Conservation (phyloP, 345 rosid genomes). For the Noccaea caerulescens region DNA sequence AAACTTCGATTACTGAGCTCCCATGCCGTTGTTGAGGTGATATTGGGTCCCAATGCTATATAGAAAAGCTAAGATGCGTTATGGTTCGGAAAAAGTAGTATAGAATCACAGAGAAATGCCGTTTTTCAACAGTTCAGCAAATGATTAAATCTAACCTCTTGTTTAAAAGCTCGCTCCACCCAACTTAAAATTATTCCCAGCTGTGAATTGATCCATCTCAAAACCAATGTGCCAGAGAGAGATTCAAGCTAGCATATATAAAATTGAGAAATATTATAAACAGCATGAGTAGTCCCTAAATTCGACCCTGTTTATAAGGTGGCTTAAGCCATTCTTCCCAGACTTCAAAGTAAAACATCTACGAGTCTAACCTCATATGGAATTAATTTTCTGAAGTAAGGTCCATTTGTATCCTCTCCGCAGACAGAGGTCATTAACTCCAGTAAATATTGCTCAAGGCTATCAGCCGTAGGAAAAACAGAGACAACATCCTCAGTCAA, state of each 20-base stretch:
- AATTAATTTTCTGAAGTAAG: constrained; percentile 65
- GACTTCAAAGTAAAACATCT: constrained; percentile 19
- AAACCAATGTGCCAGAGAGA: constrained; percentile 85
- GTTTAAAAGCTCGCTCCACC: constrained; percentile 95
- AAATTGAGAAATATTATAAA: constrained; percentile 22
- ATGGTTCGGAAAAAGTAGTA: not conserved
- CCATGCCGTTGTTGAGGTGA: constrained; percentile 97
- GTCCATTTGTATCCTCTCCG: constrained; percentile 65
- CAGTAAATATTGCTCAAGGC: constrained; percentile 83
- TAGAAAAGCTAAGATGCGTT: constrained; percentile 23
- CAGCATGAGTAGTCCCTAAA: constrained; percentile 19
- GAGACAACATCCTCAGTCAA: constrained; percentile 90
- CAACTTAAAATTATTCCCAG: constrained; percentile 85
- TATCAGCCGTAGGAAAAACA: constrained; percentile 90
- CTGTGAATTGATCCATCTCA: constrained; percentile 97
- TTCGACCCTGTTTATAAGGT: constrained; percentile 5
- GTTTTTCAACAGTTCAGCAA: constrained; percentile 4
- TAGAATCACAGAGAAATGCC: constrained; percentile 14
- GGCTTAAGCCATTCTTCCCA: constrained; percentile 24
- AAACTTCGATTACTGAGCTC: constrained; percentile 92
- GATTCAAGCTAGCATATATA: constrained; percentile 66
- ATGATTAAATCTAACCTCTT: constrained; percentile 63
- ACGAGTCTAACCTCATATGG: constrained; percentile 71
- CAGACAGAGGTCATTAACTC: constrained; percentile 62
- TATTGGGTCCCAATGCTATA: constrained; percentile 91